These are phyloP conservation scores for Nemophila menziesii DNA, from an alignment of 257 asterid genomes.

Conservation along the genomic window DNA sequence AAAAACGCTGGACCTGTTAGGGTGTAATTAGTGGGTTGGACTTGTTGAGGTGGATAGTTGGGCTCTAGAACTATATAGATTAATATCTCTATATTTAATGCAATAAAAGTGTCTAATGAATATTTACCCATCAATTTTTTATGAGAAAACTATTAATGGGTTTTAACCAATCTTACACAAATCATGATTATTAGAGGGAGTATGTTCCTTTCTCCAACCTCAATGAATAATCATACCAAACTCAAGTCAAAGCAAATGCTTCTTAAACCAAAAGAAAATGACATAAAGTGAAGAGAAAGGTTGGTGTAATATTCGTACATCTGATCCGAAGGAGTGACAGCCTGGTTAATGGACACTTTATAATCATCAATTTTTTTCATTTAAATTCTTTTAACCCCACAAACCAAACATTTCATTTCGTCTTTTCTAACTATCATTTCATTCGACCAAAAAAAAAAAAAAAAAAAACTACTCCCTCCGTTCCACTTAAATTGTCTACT, in stretches of 20 bases:
- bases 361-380: conserved; percentile 19
- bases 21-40: no score
- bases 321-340: conserved; percentile 29
- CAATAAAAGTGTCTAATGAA: no score
- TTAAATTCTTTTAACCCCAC: conserved; percentile 41
- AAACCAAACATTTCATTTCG: conserved; percentile 35
- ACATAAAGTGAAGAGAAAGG: conserved; percentile 43
- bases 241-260: conserved; percentile 23
- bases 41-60: no score
- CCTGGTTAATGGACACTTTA: conserved; percentile 36
- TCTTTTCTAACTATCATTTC: conserved; percentile 19
- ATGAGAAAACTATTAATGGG: no score
- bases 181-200: conserved; percentile 20
- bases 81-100: no score
- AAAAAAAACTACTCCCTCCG: no score
- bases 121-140: no score
- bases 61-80: no score
- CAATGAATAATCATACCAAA: conserved; percentile 30
- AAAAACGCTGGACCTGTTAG: no score
- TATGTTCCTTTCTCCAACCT: conserved; percentile 13
- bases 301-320: conserved; percentile 26
- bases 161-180: no score
- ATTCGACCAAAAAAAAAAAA: no score
- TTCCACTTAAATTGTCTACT: no score
- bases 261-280: conserved; percentile 48